phyloP scores from a whole-genome alignment of 2,329 filamentous ascomycete species.

The Alternaria tenuissima region DNA sequence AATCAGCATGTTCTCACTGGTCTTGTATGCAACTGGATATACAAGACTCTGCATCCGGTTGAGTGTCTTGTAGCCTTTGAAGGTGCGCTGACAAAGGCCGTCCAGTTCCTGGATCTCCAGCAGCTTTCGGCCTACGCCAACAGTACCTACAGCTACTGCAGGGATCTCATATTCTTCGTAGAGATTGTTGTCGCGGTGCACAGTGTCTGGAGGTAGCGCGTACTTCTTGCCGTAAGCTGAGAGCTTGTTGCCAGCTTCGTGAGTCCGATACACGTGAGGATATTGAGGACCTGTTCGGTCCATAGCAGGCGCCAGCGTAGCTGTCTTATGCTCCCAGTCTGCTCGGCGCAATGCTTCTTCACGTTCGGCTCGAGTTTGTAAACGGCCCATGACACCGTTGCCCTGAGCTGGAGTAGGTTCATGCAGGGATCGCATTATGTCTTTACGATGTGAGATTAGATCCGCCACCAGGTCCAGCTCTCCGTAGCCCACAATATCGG shows the following conservation, averaged over 20 bases:
- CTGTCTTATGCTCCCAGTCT: constrained; percentile 84
- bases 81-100: constrained; percentile 87
- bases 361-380: constrained; percentile 79
- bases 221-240: constrained; percentile 84
- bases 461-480: constrained; percentile 94
- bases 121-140: constrained; percentile 76
- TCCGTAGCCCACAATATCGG: constrained; percentile 90
- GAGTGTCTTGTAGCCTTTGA: constrained; percentile 89
- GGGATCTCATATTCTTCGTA: constrained; percentile 93
- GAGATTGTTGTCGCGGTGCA: constrained; percentile 74
- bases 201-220: constrained; percentile 77
- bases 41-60: constrained; percentile 99
- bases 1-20: constrained; percentile 97
- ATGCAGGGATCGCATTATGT: constrained; percentile 60
- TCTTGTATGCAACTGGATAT: constrained; percentile 93
- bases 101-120: constrained; percentile 84
- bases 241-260: constrained; percentile 85
- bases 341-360: constrained; percentile 78
- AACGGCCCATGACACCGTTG: constrained; percentile 60
- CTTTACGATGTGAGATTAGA: constrained; percentile 77
- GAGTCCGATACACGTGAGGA: constrained; percentile 89
- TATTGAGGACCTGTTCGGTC: constrained; percentile 77
- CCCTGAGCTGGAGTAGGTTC: constrained; percentile 45
- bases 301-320: constrained; percentile 73
- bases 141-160: constrained; percentile 77